Base-by-base conservation (phyloP, 345 rosid genomes). In the Brassica cretica region DNA sequence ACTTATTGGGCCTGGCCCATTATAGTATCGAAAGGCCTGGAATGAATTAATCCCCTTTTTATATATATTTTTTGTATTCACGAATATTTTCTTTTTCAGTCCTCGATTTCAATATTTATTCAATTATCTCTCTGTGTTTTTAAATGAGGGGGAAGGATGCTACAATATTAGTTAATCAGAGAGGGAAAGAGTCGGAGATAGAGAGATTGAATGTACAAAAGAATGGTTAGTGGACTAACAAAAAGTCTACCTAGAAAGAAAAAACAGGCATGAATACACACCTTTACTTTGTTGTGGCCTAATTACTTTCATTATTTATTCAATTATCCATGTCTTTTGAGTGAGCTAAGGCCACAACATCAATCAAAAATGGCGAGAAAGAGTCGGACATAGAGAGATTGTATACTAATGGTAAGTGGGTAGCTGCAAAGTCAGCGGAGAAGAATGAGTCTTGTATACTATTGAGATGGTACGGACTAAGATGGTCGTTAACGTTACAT, bases 231-330 rank as follows among this genome's bases (percentile, higher is more conserved):
- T 65, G 39, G 29, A 35, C 15, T 2, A 21, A 53, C 24, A 37
- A 19, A 65, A 74, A 55, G 58, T 74, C 65, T 53, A 55, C 65
- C 65, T 9, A 19, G 25, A 53, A 53, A 8, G 10, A 55, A 55
- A 49, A 49, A 49, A n/a, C 55, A 46, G 55, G 55, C 55, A 51
- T n/a, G 56, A n/a, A 3, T 15, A 30, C 14, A 29, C 16, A 61
- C 15, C 6, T 25, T 32, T 46, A 4, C 55, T 14, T 46, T 46
- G 16, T 46, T 46, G 55, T 14, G 55, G 55, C 15, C 55, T 14
- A 46, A 46, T 46, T 46, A 46, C 55, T 46, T 46, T 46, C 6
- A 46, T 30, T 58, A 19, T 58, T 30, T 30, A 7, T 64, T 64
- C 39, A 3, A 3, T 49, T 68, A n/a, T 27, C 25, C 8, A 15